A percentile compares a stretch with the other conserved stretches of the same genome.
These are phyloP conservation scores for Arthrocladium fulminans DNA, from an alignment of 2,329 filamentous ascomycete species.

Conservation along the genomic window DNA sequence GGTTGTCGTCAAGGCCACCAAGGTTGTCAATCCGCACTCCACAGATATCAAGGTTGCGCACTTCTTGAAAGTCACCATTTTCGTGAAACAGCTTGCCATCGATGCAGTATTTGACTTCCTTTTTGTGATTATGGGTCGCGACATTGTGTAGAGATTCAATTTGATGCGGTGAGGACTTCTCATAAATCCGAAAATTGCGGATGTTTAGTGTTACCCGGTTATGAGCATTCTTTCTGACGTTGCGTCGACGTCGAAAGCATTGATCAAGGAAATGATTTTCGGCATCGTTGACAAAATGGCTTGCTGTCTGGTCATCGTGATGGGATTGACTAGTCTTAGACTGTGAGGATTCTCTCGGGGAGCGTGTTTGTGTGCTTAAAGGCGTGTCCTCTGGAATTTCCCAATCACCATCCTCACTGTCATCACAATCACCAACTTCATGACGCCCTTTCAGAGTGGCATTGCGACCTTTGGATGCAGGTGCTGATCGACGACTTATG, in stretches of 20 bases:
- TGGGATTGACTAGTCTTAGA: too few relatives aligned
- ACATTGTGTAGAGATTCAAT: background rate
- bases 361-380: too few relatives aligned
- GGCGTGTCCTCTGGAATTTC: background rate
- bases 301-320: background rate
- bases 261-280: background rate
- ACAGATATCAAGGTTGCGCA: slow-evolving; percentile 49
- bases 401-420: too few relatives aligned
- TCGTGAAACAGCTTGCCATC: slow-evolving; percentile 36
- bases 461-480: too few relatives aligned
- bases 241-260: background rate
- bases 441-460: too few relatives aligned
- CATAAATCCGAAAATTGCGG: slow-evolving; percentile 23
- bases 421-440: too few relatives aligned
- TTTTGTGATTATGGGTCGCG: background rate
- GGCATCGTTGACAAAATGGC: background rate
- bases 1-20: slow-evolving; percentile 38
- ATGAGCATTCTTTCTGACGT: background rate
- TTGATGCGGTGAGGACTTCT: slow-evolving; percentile 8
- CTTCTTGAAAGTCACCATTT: slow-evolving; percentile 36
- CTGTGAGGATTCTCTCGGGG: too few relatives aligned
- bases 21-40: slow-evolving; percentile 60
- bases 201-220: background rate
- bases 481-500: too few relatives aligned
- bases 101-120: slow-evolving; percentile 21